phyloP scores from a whole-genome alignment of 2,329 filamentous ascomycete species.

The Bimuria novae-zelandiae region DNA sequence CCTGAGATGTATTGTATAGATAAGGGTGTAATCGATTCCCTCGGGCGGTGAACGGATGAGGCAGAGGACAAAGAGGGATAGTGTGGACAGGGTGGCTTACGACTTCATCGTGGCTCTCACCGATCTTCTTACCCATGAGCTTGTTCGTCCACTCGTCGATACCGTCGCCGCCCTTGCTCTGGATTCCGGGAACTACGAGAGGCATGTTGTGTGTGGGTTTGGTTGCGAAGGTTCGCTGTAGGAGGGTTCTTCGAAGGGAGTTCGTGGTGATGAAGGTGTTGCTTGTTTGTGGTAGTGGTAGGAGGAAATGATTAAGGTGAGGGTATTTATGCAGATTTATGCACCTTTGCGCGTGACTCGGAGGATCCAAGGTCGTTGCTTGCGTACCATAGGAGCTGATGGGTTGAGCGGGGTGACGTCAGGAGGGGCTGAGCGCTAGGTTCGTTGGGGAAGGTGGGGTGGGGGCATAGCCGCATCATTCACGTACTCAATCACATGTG shows the following conservation, averaged over 20 bases:
- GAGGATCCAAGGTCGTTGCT: background rate
- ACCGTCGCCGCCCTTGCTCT: slow-evolving; percentile 41
- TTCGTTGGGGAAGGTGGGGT: slow-evolving; percentile 11
- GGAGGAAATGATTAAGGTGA: background rate
- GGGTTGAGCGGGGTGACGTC: slow-evolving; percentile 9
- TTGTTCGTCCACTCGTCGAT: slow-evolving; percentile 53
- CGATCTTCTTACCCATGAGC: slow-evolving; percentile 58
- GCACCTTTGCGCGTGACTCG: slow-evolving; percentile 4
- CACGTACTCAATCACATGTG: background rate
- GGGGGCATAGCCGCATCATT: background rate
- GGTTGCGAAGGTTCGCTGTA: slow-evolving; percentile 7
- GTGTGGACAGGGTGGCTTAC: too few relatives aligned
- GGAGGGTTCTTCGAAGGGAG: slow-evolving; percentile 1
- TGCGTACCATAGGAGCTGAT: slow-evolving; percentile 4
- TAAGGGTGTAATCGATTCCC: too few relatives aligned
- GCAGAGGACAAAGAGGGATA: too few relatives aligned
- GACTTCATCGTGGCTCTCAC: slow-evolving; percentile 51
- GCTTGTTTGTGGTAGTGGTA: too few relatives aligned
- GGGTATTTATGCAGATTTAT: slow-evolving; percentile 13
- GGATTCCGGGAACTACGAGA: slow-evolving; percentile 56
- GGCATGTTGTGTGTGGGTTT: slow-evolving; percentile 47
- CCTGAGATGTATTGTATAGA: too few relatives aligned
- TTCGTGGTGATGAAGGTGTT: slow-evolving; percentile 1
- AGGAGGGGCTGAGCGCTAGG: slow-evolving; percentile 1
- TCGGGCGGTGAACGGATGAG: background rate